Conservation (phyloP, 2,329 filamentous ascomycete genomes). For the Microdochium trichocladiopsis region DNA sequence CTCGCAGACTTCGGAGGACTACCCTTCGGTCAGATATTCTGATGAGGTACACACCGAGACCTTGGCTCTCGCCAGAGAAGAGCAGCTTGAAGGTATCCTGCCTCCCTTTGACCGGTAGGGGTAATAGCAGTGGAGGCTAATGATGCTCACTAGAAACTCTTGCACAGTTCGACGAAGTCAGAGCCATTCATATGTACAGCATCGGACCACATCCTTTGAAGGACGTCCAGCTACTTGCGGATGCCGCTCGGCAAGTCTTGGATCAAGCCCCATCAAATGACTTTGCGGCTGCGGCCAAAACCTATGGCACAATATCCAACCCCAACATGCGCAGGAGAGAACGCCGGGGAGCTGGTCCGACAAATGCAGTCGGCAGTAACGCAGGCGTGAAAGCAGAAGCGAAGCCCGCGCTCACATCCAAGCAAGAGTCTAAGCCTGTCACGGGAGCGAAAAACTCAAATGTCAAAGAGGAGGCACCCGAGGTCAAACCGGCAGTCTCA, state of each 20-base stretch:
- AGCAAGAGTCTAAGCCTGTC: conserved; percentile 27
- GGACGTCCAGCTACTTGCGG: conserved; percentile 64
- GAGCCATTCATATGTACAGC: conserved; percentile 82
- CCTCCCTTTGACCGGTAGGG: not conserved
- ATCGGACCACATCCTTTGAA: conserved; percentile 64
- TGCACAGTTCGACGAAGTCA: conserved; percentile 62
- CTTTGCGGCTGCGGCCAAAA: conserved; percentile 47
- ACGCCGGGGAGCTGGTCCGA: conserved; percentile 3
- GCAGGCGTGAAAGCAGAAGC: conserved; percentile 23
- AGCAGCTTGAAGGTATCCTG: conserved; percentile 58
- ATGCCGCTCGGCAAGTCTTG: conserved; percentile 58
- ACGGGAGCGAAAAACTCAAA: conserved; percentile 5
- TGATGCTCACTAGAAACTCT: conserved; percentile 42
- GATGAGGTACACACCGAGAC: conserved; percentile 48
- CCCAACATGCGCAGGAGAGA: conserved; percentile 51
- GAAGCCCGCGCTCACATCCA: conserved; percentile 20
- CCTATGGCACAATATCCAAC: conserved; percentile 72
- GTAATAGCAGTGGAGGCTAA: conserved; percentile 4
- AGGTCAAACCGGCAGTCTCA: conserved; percentile 13
- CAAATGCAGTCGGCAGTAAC: conserved; percentile 9
- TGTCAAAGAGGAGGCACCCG: conserved; percentile 27
- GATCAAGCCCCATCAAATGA: conserved; percentile 51
- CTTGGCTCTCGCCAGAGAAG: conserved; percentile 64
- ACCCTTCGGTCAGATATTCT: conserved; percentile 22
- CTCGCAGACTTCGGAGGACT: conserved; percentile 47